A percentile compares a stretch with the other conserved stretches of the same genome.
Conservation (phyloP, 2,329 filamentous ascomycete genomes). For the Colletotrichum orbiculare region DNA sequence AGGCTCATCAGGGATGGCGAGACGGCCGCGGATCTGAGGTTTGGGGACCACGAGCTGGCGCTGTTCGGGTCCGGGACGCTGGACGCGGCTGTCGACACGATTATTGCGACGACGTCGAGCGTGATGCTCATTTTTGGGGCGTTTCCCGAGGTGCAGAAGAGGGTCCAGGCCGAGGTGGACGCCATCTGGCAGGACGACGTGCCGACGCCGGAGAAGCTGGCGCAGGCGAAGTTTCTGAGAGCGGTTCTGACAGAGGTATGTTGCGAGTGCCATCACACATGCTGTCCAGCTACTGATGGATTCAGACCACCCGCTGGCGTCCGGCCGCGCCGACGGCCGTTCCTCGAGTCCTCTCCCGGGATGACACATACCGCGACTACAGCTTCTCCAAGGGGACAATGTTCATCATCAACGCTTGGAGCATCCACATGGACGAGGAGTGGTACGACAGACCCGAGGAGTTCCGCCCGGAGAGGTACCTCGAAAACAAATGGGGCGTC, state of each 20-base stretch:
- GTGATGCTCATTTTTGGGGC: conserved; percentile 41
- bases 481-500: conserved; percentile 34
- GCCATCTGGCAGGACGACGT: conserved; percentile 36
- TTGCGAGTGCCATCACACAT: background rate
- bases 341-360: conserved; percentile 59
- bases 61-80: conserved; percentile 3
- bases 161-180: conserved; percentile 44
- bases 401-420: conserved; percentile 50
- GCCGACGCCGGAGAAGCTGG: conserved; percentile 45
- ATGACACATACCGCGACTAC: conserved; percentile 61
- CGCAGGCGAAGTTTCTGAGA: conserved; percentile 40
- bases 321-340: conserved; percentile 54
- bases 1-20: conserved; percentile 53
- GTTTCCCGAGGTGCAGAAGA: conserved; percentile 39
- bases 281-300: background rate
- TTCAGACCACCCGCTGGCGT: conserved; percentile 48
- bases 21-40: conserved; percentile 32
- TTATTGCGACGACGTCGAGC: background rate
- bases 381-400: conserved; percentile 60
- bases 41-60: conserved; percentile 17
- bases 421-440: conserved; percentile 40
- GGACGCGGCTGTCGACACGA: conserved; percentile 27
- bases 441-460: conserved; percentile 41
- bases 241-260: conserved; percentile 39
- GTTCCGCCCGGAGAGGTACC: conserved; percentile 44